Percentiles rank a stretch among this genome's conserved stretches.
phyloP scores from a whole-genome alignment of 176 grass and related monocot genomes.

The Cenchrus purpureus region DNA sequence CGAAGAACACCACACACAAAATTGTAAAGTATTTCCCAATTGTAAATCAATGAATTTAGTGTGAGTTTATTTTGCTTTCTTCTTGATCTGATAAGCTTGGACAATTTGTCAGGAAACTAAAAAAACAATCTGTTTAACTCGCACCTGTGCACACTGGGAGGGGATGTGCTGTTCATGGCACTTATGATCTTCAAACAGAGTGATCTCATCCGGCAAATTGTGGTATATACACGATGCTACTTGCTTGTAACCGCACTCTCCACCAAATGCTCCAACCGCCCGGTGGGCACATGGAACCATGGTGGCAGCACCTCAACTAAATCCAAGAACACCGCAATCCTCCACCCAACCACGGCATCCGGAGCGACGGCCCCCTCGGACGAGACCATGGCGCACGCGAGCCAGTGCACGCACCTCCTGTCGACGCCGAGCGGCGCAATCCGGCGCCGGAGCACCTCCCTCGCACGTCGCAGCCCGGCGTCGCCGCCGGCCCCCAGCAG shows the following conservation, averaged over 20 bases:
- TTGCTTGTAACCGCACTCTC: constrained; percentile 73
- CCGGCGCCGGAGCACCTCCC: constrained; percentile 70
- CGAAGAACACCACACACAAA: constrained; percentile 1
- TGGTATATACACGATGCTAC: constrained; percentile 82
- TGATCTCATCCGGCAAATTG: constrained; percentile 67
- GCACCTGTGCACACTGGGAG: constrained; percentile 79
- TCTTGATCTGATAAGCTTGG: constrained; percentile 2
- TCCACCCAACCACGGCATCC: constrained; percentile 55
- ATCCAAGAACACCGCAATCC: constrained; percentile 82
- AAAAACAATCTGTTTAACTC: constrained; percentile 19
- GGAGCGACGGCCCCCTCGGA: constrained; percentile 53
- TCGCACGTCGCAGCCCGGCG: constrained; percentile 48
- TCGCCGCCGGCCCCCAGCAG: constrained; percentile 60
- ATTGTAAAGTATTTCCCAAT: background rate
- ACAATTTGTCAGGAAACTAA: constrained; percentile 31
- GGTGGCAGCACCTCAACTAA: constrained; percentile 76
- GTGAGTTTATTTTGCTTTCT: constrained; percentile 17
- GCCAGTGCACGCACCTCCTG: constrained; percentile 57
- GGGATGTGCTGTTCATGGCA: constrained; percentile 80
- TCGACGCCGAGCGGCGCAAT: constrained; percentile 71
- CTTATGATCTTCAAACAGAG: constrained; percentile 86
- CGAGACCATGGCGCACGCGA: constrained; percentile 66
- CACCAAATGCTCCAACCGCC: constrained; percentile 75
- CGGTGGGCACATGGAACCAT: constrained; percentile 63
- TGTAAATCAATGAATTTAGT: background rate